A percentile compares a stretch with the other conserved stretches of the same genome.
Evolutionary conservation across 108 stramenopile genomes (phyloP).

Genomic region (Pseudonitzschia pungens): DNA sequence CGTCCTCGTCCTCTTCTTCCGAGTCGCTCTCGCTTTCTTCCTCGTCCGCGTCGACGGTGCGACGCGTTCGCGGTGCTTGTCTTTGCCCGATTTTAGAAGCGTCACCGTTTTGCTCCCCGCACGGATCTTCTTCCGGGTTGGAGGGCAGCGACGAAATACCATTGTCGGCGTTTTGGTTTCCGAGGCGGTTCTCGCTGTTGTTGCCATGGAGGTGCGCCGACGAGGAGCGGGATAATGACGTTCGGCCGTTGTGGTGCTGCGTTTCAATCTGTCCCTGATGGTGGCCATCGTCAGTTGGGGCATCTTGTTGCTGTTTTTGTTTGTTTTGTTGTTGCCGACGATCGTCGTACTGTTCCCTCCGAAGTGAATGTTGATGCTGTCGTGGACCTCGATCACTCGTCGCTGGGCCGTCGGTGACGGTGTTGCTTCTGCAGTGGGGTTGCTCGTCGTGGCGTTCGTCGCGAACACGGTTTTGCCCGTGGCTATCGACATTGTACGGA

Average conservation of each 20-base stretch:
- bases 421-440: background rate
- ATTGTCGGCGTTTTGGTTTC: background rate
- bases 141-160: background rate
- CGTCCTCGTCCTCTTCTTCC: background rate
- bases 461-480: background rate
- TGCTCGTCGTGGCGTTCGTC: background rate
- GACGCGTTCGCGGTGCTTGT: background rate
- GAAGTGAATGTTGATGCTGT: too few species aligned
- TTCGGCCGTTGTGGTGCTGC: too few species aligned
- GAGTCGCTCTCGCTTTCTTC: background rate
- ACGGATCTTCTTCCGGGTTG: background rate
- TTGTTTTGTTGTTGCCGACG: background rate
- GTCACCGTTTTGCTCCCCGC: too few species aligned
- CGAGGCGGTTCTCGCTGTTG: background rate
- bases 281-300: too few species aligned
- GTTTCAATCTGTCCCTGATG: too few species aligned
- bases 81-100: too few species aligned
- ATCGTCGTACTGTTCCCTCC: background rate
- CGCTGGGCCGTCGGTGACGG: too few species aligned
- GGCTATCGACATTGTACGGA: background rate
- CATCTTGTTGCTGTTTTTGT: background rate
- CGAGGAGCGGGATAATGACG: too few species aligned
- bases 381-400: too few species aligned
- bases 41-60: background rate
- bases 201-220: background rate